Percentiles rank a stretch among this genome's conserved stretches.
Evolutionary conservation across 805 yeast genomes (phyloP).

Genomic region (Sungouiella blattae): DNA sequence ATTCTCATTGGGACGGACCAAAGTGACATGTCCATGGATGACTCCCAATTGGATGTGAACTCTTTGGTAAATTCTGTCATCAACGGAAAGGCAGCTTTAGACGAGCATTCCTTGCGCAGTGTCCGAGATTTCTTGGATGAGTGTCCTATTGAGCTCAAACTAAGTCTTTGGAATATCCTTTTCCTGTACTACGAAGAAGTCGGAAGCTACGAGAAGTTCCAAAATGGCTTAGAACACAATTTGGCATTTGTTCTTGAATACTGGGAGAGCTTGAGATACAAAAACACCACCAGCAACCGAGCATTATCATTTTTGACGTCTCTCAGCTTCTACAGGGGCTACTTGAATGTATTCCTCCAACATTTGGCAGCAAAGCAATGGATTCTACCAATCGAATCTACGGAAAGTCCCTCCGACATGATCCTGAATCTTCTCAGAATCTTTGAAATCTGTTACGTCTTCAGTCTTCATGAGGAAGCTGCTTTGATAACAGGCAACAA

Average conservation of each 20-base stretch:
- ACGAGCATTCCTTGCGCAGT: slow-evolving; percentile 34
- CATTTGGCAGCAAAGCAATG: slow-evolving; percentile 30
- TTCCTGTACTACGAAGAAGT: slow-evolving; percentile 49
- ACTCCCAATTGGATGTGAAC: background rate
- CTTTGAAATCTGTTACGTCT: slow-evolving; percentile 45
- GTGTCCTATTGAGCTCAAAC: slow-evolving; percentile 62
- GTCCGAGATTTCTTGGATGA: slow-evolving; percentile 57
- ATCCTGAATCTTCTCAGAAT: slow-evolving; percentile 23
- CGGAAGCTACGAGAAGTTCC: slow-evolving; percentile 29
- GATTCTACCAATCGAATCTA: slow-evolving; percentile 18
- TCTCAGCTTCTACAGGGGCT: slow-evolving; percentile 52
- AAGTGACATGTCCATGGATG: background rate
- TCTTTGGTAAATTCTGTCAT: slow-evolving; percentile 12
- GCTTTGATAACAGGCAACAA: slow-evolving; percentile 34
- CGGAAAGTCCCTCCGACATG: slow-evolving; percentile 4
- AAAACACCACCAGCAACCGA: slow-evolving; percentile 28
- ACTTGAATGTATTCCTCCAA: slow-evolving; percentile 36
- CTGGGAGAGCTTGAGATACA: slow-evolving; percentile 18
- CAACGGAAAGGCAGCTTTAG: slow-evolving; percentile 12
- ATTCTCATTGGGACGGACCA: slow-evolving; percentile 31
- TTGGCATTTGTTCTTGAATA: slow-evolving; percentile 43
- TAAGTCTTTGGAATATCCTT: slow-evolving; percentile 74
- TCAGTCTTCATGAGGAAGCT: slow-evolving; percentile 52
- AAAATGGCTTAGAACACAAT: slow-evolving; percentile 50
- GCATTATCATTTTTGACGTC: slow-evolving; percentile 44